A percentile compares a stretch with the other conserved stretches of the same genome.
These are phyloP conservation scores for Solanum aculeatissimum DNA, from an alignment of 305 asterid genomes.

Conservation along the genomic window DNA sequence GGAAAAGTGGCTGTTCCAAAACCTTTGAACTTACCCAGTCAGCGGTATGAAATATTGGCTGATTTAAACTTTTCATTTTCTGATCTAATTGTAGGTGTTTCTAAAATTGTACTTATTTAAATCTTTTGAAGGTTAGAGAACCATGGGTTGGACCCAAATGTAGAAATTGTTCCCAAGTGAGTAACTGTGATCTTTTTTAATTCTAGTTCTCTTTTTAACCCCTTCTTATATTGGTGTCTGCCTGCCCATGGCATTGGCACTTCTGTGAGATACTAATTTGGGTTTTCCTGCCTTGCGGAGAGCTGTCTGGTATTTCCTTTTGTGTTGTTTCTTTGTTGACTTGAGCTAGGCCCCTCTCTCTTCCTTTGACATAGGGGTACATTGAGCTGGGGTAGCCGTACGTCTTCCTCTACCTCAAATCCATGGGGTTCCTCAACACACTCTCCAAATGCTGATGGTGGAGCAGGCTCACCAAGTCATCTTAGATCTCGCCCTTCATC, in stretches of 20 bases:
- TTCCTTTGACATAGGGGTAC: constrained; percentile 55
- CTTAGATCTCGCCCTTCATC: constrained; percentile 83
- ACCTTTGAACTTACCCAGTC: constrained; percentile 97
- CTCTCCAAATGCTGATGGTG: constrained; percentile 79
- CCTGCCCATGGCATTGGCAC: neutral
- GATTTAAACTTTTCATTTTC: neutral
- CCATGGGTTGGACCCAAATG: constrained; percentile 90
- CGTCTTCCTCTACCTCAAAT: constrained; percentile 76
- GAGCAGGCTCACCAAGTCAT: constrained; percentile 63
- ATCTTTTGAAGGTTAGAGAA: constrained; percentile 73
- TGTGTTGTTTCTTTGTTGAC: constrained; percentile 2
- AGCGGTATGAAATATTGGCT: constrained; percentile 39
- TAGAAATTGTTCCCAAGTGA: constrained; percentile 99
- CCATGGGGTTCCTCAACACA: constrained; percentile 69
- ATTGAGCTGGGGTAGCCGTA: constrained; percentile 86
- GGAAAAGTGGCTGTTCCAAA: constrained; percentile 98
- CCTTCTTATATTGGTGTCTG: neutral
- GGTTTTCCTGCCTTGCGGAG: neutral
- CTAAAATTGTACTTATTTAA: constrained; percentile 20
- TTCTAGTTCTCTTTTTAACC: neutral
- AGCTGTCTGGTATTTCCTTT: neutral
- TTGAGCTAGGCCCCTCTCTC: constrained; percentile 11
- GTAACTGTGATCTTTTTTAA: constrained; percentile 17
- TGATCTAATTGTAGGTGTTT: constrained; percentile 2
- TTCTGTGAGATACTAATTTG: neutral